Base-by-base conservation (phyloP, 2,329 filamentous ascomycete genomes). In the Apiospora marii region DNA sequence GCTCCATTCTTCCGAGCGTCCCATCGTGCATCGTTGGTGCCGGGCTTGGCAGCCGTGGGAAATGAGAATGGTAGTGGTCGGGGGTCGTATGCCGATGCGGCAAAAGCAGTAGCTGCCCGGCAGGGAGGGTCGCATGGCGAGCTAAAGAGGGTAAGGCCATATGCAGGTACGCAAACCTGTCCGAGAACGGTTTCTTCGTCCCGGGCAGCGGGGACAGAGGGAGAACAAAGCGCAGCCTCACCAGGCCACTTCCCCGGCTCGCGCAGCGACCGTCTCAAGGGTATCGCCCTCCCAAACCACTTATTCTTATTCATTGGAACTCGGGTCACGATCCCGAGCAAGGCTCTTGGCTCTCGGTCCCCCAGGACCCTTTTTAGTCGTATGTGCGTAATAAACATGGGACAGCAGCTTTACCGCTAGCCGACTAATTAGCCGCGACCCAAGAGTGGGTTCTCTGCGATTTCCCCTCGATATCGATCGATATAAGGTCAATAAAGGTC, bases 11-110 rank as follows among this genome's bases (percentile, higher is more conserved):
- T 19, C 58, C 58, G 58, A 41, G 12, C 22, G 30, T 5, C 2
- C 16, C 34, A 41, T 64, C 22, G 58, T 64, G 58, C 53, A 61
- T 61, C 53, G 30, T 61, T 61, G 53, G 53, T 64, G 58, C 58
- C 58, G 58, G 58, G 58, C 58, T 64, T 64, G 58, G 58, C 58
- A 24, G 13, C 3, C 6, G 8, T 8, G 19, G 58, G 34, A 64
- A 64, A 41, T 64, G 58, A 64, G n/a, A 34, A 64, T n/a, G 22
- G 22, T 37, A 41, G 19, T 19, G 30, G 8, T 24, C 13, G 16
- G 19, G 30, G 19, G 58, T 41, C 19, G 58, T 19, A 64, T 64
- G 58, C 58, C 12, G 30, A 24, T 4, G 19, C 27, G 27, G 27
- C 27, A 30, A 4, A 30, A 30, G 4, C 30, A 8, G 30, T 61